Percentiles rank a stretch among this genome's conserved stretches.
These are phyloP conservation scores for Aspergillus cristatus DNA, from an alignment of 495 filamentous ascomycete species.

Conservation along the genomic window DNA sequence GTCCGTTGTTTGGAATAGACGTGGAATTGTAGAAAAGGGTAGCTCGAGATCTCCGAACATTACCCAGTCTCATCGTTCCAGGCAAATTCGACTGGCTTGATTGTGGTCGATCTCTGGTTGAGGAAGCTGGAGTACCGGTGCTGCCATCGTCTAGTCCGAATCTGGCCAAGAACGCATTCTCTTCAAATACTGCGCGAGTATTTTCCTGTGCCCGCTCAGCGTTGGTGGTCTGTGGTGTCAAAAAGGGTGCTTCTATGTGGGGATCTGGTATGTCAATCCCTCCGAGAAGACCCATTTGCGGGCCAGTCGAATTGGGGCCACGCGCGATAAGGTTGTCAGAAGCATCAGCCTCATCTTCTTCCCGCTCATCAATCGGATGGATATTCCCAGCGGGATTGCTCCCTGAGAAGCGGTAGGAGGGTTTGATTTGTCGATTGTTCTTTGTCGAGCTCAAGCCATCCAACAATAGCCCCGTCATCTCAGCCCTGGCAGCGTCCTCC, in stretches of 20 bases:
- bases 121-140: constrained; percentile 19
- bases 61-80: neutral
- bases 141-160: neutral
- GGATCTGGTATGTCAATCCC: constrained; percentile 10
- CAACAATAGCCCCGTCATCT: constrained; percentile 46
- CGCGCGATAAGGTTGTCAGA: constrained; percentile 4
- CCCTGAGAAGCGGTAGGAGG: constrained; percentile 16
- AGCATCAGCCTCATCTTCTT: constrained; percentile 47
- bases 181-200: neutral
- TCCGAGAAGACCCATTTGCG: neutral
- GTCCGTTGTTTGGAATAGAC: constrained; percentile 19
- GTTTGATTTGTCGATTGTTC: constrained; percentile 23
- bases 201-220: constrained; percentile 10
- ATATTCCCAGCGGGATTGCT: constrained; percentile 43
- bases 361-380: constrained; percentile 61
- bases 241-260: constrained; percentile 17
- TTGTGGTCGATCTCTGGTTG: constrained; percentile 45
- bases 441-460: constrained; percentile 48
- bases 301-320: neutral
- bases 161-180: neutral
- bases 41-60: constrained; percentile 9
- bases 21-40: constrained; percentile 11
- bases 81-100: constrained; percentile 46
- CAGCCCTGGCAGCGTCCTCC: constrained; percentile 25
- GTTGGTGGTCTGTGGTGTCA: constrained; percentile 22